Conservation (phyloP, 495 filamentous ascomycete species). For the Viridothelium virens region DNA sequence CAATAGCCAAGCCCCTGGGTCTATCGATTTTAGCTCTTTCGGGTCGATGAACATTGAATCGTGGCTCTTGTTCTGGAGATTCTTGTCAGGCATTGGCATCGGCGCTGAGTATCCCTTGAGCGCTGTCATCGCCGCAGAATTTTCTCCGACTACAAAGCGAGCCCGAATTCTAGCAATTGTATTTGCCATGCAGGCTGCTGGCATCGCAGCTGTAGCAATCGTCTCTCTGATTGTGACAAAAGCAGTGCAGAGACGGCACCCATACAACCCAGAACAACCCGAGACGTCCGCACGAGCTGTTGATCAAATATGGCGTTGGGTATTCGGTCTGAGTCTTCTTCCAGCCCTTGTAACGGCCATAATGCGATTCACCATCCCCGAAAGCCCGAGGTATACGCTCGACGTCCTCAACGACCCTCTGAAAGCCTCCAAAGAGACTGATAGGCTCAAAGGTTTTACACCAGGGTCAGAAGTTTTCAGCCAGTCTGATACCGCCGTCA, state of each 20-base stretch:
- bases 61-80: neutral
- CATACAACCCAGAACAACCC: slow-evolving; percentile 16
- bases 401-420: slow-evolving; percentile 35
- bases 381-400: slow-evolving; percentile 50
- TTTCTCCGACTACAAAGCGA: slow-evolving; percentile 34
- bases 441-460: slow-evolving; percentile 22
- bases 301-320: slow-evolving; percentile 51
- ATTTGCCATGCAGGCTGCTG: slow-evolving; percentile 61
- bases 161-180: slow-evolving; percentile 59
- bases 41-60: neutral
- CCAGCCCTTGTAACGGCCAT: slow-evolving; percentile 53
- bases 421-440: slow-evolving; percentile 28
- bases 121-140: slow-evolving; percentile 56
- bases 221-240: slow-evolving; percentile 25
- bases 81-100: slow-evolving; percentile 20
- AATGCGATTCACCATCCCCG: slow-evolving; percentile 55
- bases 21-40: neutral
- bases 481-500: neutral
- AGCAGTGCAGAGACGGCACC: slow-evolving; percentile 6
- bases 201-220: slow-evolving; percentile 47
- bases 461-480: neutral
- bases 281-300: slow-evolving; percentile 45
- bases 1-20: neutral
- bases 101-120: slow-evolving; percentile 51
- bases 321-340: slow-evolving; percentile 53